phyloP scores from a whole-genome alignment of 495 filamentous ascomycete genomes.

The Thozetella sp. region DNA sequence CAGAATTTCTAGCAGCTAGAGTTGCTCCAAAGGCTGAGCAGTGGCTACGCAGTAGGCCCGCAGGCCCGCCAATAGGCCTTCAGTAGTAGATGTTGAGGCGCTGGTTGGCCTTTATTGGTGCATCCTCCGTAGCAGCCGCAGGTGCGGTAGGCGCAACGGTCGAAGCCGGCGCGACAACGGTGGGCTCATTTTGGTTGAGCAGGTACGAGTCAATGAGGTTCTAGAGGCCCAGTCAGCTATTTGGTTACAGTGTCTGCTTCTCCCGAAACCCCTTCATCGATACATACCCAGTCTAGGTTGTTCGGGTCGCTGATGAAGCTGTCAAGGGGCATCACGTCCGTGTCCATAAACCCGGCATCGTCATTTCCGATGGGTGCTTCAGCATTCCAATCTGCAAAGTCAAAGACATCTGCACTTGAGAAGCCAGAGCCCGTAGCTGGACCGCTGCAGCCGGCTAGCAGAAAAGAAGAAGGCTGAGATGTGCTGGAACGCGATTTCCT shows the following conservation, averaged over 20 bases:
- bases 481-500: too few relatives aligned
- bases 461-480: too few relatives aligned
- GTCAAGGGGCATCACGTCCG: slow-evolving; percentile 23
- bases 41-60: too few relatives aligned
- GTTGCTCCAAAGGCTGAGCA: too few relatives aligned
- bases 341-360: slow-evolving; percentile 19
- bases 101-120: too few relatives aligned
- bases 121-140: neutral
- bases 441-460: too few relatives aligned
- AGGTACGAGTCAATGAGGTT: slow-evolving; percentile 9
- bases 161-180: too few relatives aligned
- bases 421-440: neutral
- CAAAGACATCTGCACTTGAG: neutral
- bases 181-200: neutral
- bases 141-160: neutral
- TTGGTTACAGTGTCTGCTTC: neutral
- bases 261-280: neutral
- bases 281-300: slow-evolving; percentile 41
- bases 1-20: too few relatives aligned
- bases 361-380: slow-evolving; percentile 14
- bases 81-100: too few relatives aligned
- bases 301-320: slow-evolving; percentile 23
- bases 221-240: slow-evolving; percentile 22
- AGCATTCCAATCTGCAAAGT: neutral
- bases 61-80: too few relatives aligned